Base-by-base conservation (phyloP, 371 early-diverging fungal species). In the Phascolomyces articulosus region DNA sequence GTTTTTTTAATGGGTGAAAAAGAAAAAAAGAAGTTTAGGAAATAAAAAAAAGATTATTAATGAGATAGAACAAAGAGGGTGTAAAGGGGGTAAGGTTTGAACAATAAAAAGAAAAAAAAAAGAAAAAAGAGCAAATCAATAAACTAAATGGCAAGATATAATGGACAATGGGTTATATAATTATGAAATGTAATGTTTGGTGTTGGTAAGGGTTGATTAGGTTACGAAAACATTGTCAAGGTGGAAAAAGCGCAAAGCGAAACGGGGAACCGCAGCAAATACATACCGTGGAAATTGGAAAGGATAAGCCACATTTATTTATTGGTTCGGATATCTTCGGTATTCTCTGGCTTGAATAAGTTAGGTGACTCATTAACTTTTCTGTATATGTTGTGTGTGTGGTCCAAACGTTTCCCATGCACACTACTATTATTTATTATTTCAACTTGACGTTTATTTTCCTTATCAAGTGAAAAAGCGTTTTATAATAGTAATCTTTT, bases 201-300 rank as follows among this genome's bases (percentile, higher is more conserved):
- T n/a, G 21, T 7, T 51, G 51, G 51, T 51, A 51, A 51, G 44
- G 51, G 51, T 34, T 51, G 51, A 51, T 51, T 51, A 51, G 51
- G 51, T 51, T 51, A 51, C 51, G 51, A 51, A 51, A 51, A 51
- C 51, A 51, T 51, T 51, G 51, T 51, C 51, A 51, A 51, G 51
- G 51, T 51, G 24, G 24, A 51, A 51, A 47, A 24, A 51, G 24
- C 20, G 24, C 10, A 51, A 24, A 51, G 10, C 20, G n/a, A 44
- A 8, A 38, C 38, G 38, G 13, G 13, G 6, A n/a, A n/a, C 44
- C 44, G 51, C 51, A 51, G 51, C 51, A 51, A 51, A 51, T 24
- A 24, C 51, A 20, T 23, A 9, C 4, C n/a, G 34, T 9, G 11
- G 23, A 9, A n/a, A n/a, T n/a, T n/a, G n/a, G n/a, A n/a, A n/a